Conservation (phyloP, 1,139 yeast species). For the Candida sp. region DNA sequence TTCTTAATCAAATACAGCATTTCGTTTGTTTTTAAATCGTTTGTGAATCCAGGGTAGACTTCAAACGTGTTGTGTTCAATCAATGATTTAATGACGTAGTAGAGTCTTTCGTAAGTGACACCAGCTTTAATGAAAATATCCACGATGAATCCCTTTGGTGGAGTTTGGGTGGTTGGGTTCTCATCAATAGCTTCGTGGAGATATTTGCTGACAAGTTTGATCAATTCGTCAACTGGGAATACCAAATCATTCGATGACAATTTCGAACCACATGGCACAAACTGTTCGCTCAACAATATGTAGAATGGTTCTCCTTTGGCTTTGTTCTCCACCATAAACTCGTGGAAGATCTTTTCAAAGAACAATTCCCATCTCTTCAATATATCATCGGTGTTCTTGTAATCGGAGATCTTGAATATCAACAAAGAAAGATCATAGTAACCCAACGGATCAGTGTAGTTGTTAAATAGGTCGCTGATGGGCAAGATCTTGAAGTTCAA, state of each 20-base stretch:
- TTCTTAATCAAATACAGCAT: slow-evolving; percentile 64
- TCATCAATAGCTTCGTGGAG: slow-evolving; percentile 41
- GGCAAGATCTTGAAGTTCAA: slow-evolving; percentile 70
- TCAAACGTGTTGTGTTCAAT: slow-evolving; percentile 67
- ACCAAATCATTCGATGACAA: slow-evolving; percentile 64
- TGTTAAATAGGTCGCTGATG: slow-evolving; percentile 82
- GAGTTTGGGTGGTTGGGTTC: slow-evolving; percentile 45
- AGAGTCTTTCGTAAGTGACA: slow-evolving; percentile 69
- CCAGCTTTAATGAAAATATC: slow-evolving; percentile 83
- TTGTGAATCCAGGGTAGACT: slow-evolving; percentile 47
- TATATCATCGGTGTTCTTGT: slow-evolving; percentile 74
- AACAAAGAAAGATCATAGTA: slow-evolving; percentile 82
- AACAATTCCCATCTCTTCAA: slow-evolving; percentile 72
- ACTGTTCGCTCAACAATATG: slow-evolving; percentile 38
- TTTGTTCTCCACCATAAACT: slow-evolving; percentile 31
- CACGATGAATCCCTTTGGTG: slow-evolving; percentile 46
- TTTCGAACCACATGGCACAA: slow-evolving; percentile 48
- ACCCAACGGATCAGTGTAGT: slow-evolving; percentile 86
- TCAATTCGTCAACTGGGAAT: slow-evolving; percentile 77
- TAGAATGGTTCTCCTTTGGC: slow-evolving; percentile 43
- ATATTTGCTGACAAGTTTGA: slow-evolving; percentile 57
- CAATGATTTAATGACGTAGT: slow-evolving; percentile 67
- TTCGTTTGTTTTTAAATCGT: slow-evolving; percentile 46
- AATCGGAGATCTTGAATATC: slow-evolving; percentile 84
- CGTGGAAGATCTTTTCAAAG: slow-evolving; percentile 51